Percentiles rank a stretch among this genome's conserved stretches.
Conservation (phyloP, 2,329 filamentous ascomycete genomes). For the Fusarium sp. region DNA sequence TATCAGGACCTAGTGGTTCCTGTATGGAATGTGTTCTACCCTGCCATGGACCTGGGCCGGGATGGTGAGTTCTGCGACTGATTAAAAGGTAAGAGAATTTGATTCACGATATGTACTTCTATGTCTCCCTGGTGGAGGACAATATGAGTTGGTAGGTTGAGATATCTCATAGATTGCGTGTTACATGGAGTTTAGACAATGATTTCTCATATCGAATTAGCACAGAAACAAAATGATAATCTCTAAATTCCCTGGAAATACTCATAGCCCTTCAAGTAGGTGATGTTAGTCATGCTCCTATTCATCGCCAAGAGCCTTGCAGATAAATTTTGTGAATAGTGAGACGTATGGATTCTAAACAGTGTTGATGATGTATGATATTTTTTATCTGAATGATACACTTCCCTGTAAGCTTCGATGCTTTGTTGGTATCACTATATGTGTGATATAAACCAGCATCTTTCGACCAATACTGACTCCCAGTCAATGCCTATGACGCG, state of each 20-base stretch:
- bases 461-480: too few relatives aligned
- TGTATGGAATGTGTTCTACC: slow-evolving; percentile 9
- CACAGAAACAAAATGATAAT: not conserved
- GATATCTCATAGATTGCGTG: not conserved
- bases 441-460: too few relatives aligned
- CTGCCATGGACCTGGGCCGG: slow-evolving; percentile 1
- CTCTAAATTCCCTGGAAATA: not conserved
- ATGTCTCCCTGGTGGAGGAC: not conserved
- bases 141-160: not conserved
- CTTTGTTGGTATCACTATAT: too few relatives aligned
- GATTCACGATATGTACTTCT: too few relatives aligned
- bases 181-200: not conserved
- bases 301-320: not conserved
- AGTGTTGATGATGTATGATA: too few relatives aligned
- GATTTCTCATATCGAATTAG: not conserved
- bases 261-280: not conserved
- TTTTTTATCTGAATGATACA: too few relatives aligned
- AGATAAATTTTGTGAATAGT: not conserved
- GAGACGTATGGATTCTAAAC: too few relatives aligned
- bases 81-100: not conserved
- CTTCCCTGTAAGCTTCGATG: too few relatives aligned
- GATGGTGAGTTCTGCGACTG: slow-evolving; percentile 14
- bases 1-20: not conserved
- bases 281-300: not conserved
- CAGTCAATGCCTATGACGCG: too few relatives aligned